Base-by-base conservation (phyloP, 768 basidiomycete genomes). In the Amylocystis lapponica region DNA sequence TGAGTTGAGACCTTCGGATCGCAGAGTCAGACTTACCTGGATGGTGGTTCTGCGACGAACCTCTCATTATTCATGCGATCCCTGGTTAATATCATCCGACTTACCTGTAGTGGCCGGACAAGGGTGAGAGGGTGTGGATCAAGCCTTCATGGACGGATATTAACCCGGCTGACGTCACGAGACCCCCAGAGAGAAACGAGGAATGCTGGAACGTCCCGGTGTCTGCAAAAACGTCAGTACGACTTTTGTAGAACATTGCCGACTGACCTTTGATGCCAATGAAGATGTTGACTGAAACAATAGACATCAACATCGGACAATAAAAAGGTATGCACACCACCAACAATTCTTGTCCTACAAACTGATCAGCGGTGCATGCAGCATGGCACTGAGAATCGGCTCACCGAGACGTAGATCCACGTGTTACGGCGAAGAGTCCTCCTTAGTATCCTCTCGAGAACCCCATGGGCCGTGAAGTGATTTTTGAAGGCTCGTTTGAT, bases 191-290 rank as follows among this genome's bases (percentile, higher is more conserved):
- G 2, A 74, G 61, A 48, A 80, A 77, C 0, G 79, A 79, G 0
- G 81, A 82, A 56, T 85, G 83, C 48, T 83, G 82, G 49, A 84
- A 83, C 3, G 61, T 63, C 5, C 81, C 81, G 9, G 76, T 74
- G 27, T 53, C 60, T 61, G 30, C 9, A 12, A n/a, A 9, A 13
- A 3, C 6, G 17, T 47, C 2, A 49, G 27, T 11, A 19, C 29
- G 26, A 25, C 14, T 20, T 17, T 13, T 1, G 14, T 14, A 13
- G 14, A 13, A 17, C 29, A 22, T n/a, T 17, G 13, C 29, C 13
- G 26, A 41, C 45, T 45, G 51, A 68, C 70, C 67, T 66, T 86
- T 84, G 51, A 86, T 79, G 0, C 80, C 83, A 36, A 86, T 66
- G 57, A 78, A 86, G 12, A 83, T 64, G 49, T 83, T 81, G 59